Conservation (phyloP, 1,139 yeast species). For the Petasospora rhodanensis region DNA sequence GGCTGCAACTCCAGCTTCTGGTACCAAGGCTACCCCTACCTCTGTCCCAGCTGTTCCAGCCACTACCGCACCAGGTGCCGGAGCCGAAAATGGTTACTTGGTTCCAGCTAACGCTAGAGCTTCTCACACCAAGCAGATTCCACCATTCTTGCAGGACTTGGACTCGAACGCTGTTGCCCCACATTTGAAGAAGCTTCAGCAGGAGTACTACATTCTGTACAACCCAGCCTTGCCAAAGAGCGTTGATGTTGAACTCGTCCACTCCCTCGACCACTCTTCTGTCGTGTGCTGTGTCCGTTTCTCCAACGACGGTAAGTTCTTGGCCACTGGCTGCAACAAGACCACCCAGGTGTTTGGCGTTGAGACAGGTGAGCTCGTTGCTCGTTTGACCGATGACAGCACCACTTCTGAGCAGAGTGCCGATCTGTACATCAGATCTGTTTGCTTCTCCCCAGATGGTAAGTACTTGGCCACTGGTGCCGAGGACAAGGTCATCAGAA, state of each 20-base stretch:
- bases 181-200: constrained; percentile 75
- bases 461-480: constrained; percentile 96
- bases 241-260: constrained; percentile 84
- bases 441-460: constrained; percentile 96
- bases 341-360: constrained; percentile 93
- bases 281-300: constrained; percentile 97
- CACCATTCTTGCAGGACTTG: constrained; percentile 76
- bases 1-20: constrained; percentile 23
- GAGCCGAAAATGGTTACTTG: constrained; percentile 26
- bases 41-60: constrained; percentile 19
- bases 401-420: constrained; percentile 36
- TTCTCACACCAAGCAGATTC: constrained; percentile 68
- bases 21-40: constrained; percentile 14
- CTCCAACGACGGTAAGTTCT: constrained; percentile 84
- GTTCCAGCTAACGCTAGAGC: constrained; percentile 40
- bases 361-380: constrained; percentile 85
- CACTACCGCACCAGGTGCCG: constrained; percentile 9
- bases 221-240: constrained; percentile 78
- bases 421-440: constrained; percentile 90
- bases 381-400: constrained; percentile 81
- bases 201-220: constrained; percentile 85
- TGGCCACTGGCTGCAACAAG: constrained; percentile 97
- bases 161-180: constrained; percentile 78
- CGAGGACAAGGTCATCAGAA: constrained; percentile 92
- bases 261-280: constrained; percentile 85